phyloP scores from a whole-genome alignment of 345 rosid species.

The Salix exigua region DNA sequence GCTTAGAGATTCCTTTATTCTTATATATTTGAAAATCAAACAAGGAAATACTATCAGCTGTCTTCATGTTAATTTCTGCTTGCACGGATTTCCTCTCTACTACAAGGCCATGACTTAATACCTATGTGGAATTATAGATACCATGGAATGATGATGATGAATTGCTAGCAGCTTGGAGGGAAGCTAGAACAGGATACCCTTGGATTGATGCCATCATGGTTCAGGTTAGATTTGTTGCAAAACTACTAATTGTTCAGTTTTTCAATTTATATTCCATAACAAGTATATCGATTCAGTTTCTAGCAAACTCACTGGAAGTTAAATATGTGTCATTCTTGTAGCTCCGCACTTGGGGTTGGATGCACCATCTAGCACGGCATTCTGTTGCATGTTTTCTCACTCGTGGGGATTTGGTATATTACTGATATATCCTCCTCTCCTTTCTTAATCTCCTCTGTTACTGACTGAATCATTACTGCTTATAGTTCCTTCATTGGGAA shows the following conservation, averaged over 20 bases:
- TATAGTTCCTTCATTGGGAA: constrained; percentile 94
- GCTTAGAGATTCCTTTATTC: not conserved
- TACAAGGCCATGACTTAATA: not conserved
- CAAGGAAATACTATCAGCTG: not conserved
- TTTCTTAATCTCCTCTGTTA: not conserved
- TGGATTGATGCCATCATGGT: constrained; percentile 99
- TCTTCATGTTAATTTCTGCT: not conserved
- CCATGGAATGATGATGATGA: constrained; percentile 79
- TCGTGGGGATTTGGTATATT: constrained; percentile 89
- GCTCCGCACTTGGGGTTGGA: constrained; percentile 98
- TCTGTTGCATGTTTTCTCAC: constrained; percentile 91
- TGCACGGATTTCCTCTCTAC: not conserved
- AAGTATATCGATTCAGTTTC: not conserved
- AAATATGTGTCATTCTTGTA: constrained; percentile 24
- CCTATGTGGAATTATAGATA: constrained; percentile 47
- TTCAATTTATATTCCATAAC: not conserved
- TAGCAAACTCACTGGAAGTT: not conserved
- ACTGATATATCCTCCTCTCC: not conserved
- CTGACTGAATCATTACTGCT: constrained; percentile 33
- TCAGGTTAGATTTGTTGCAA: constrained; percentile 56
- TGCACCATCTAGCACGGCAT: constrained; percentile 94
- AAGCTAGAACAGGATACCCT: constrained; percentile 85
- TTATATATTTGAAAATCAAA: not conserved
- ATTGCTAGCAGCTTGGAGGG: constrained; percentile 84
- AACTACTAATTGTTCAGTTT: constrained; percentile 2